Base-by-base conservation (phyloP, 345 rosid species). In the Laguncularia racemosa region DNA sequence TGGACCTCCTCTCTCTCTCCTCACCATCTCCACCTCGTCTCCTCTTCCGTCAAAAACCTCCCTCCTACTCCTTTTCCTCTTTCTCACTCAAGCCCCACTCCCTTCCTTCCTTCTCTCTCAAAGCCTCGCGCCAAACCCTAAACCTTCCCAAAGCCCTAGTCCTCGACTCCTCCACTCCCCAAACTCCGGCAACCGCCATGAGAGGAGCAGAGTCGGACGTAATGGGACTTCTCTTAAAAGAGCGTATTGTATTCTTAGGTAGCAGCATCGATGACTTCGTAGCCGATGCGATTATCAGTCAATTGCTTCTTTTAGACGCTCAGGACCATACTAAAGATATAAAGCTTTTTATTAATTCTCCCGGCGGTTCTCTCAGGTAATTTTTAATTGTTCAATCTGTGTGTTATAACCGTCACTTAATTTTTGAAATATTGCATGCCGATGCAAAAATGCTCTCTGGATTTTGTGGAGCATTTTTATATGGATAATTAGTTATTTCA, bases 301-400 rank as follows among this genome's bases (percentile, higher is more conserved):
- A 89, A 62, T 69, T 92, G 60, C 79, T 92, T 56, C 82, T 92
- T 20, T 74, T 92, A 64, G 98, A 92, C 60, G 95, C 96, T 66
- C 91, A 92, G 76, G 95, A 92, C 58, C 90, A 83, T 48, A 84
- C 82, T 28, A 81, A 80, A 64, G 98, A 92, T 68, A 92, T 92
- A 61, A 84, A 87, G 53, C 95, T 92, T 70, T 86, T 92, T 64
- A 63, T 92, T 58, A 89, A 89, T 54, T 86, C 86, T 16, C 73
- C 87, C 19, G 98, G 98, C 23, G 98, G 98, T 2, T 89, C 98
- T 53, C 85, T 89, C 72, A 92, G 98, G 98, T 86, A 6, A 16
- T 14, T 16, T 20, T 47, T 58, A 20, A 17, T 47, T 16, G 28
- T 63, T 14, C 16, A 14, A 43, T 7, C 38, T 14, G 14, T 18